phyloP scores from a whole-genome alignment of 2,329 filamentous ascomycete genomes.

The Xylogone sp. region DNA sequence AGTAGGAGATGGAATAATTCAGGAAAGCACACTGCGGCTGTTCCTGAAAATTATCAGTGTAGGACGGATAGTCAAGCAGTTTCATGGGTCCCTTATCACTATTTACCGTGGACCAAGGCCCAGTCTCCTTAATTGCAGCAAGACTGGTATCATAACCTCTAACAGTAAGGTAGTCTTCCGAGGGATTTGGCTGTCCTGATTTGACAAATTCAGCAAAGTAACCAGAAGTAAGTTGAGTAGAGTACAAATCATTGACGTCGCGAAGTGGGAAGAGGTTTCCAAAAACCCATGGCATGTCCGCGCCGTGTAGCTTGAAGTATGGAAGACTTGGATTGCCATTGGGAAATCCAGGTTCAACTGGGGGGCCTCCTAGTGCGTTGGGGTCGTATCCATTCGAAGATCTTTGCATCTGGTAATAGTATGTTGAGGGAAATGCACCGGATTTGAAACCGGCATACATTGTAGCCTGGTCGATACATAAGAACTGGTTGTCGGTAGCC shows the following conservation, averaged over 20 bases:
- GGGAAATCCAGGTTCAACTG: conserved; percentile 35
- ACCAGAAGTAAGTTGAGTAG: conserved; percentile 38
- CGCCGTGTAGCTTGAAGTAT: conserved; percentile 50
- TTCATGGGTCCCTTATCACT: conserved; percentile 36
- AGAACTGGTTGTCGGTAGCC: conserved; percentile 50
- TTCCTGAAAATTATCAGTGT: conserved; percentile 38
- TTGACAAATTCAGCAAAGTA: conserved; percentile 47
- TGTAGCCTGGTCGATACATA: conserved; percentile 52
- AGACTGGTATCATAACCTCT: conserved; percentile 41
- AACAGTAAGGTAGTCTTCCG: conserved; percentile 34
- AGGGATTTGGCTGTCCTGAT: conserved; percentile 42
- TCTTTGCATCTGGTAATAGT: conserved; percentile 50
- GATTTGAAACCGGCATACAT: conserved; percentile 40
- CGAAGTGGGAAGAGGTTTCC: conserved; percentile 38
- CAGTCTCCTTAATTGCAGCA: conserved; percentile 34
- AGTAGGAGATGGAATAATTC: conserved; percentile 39
- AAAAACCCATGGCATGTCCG: conserved; percentile 43
- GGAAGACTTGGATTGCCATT: conserved; percentile 45
- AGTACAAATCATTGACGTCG: conserved; percentile 41
- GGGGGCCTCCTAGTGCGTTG: conserved; percentile 43
- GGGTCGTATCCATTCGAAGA: conserved; percentile 45
- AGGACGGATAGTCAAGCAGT: conserved; percentile 41
- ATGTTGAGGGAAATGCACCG: conserved; percentile 39
- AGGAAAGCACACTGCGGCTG: conserved; percentile 43
- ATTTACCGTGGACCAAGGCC: conserved; percentile 36